Base-by-base conservation (phyloP, 2,329 filamentous ascomycete species). In the Colletotrichum coccodes region DNA sequence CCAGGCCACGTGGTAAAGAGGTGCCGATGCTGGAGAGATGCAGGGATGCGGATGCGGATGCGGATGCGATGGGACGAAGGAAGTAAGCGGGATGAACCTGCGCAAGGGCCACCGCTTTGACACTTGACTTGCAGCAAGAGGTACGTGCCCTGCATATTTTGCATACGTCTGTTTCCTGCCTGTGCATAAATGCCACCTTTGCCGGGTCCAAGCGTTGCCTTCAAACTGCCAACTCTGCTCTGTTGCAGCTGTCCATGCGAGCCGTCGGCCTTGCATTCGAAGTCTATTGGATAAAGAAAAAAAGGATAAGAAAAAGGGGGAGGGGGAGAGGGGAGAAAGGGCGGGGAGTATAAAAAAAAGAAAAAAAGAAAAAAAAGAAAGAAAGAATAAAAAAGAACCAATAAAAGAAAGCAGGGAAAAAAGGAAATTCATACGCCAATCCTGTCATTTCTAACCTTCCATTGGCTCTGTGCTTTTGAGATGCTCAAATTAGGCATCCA, bases 1-100 rank as follows among this genome's bases (percentile, higher is more conserved):
- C 53, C 65, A 68, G 53, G 65, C 53, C 65, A 68, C 60, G 65
- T 65, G 65, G 65, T 6, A 42, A 23, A 40, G 14, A 32, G 32
- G 30, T 14, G 18, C 30, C 36, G 26, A 47, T 23, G 18, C 16
- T 16, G 28, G 18, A 44, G 28, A 30, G 56, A 52, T 16, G 56
- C n/a, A 30, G 18, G 38, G 18, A n/a, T 59, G 8, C n/a, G 14
- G 34, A 58, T 12, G 28, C 30, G 62, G 36, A 18, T 21, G 60
- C 23, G 46, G 18, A 23, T 14, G n/a, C 30, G 26, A n/a, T 16
- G 34, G 14, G 38, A 16, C 36, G 44, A 5, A 23, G 18, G 38
- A 6, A 40, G 11, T 16, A 21, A 12, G 26, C 36, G 23, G 46
- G 21, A 38, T 40, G 56, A 61, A 60, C 56, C 63, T 32, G 34